phyloP scores from a whole-genome alignment of 176 grass and related monocot genomes.

The Cocos nucifera region DNA sequence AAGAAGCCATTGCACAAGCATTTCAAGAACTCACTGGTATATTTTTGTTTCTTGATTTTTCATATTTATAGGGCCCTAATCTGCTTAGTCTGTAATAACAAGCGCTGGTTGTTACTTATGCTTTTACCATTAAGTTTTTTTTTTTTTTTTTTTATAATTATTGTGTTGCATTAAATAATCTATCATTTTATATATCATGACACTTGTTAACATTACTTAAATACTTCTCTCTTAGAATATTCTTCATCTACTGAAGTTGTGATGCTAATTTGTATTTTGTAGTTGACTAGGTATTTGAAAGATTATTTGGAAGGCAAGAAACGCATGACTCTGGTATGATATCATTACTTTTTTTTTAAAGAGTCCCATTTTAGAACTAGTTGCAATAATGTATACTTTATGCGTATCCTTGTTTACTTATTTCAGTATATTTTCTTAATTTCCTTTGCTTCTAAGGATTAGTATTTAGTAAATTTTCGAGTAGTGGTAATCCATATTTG shows the following conservation, averaged over 20 bases:
- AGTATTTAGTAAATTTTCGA: no score
- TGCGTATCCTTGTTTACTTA: no score
- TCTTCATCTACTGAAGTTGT: background rate
- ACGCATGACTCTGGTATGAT: slow-evolving; percentile 74
- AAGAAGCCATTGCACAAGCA: slow-evolving; percentile 78
- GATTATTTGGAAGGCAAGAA: slow-evolving; percentile 91
- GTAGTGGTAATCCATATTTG: no score
- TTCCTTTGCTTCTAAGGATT: no score
- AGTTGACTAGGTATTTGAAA: slow-evolving; percentile 90
- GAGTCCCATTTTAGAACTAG: background rate
- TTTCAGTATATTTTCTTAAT: no score
- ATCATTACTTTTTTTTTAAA: slow-evolving; percentile 11
- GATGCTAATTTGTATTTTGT: slow-evolving; percentile 19
- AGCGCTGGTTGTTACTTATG: background rate
- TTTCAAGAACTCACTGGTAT: slow-evolving; percentile 90
- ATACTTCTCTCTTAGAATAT: no score
- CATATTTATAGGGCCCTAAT: background rate
- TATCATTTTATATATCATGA: no score
- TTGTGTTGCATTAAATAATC: no score
- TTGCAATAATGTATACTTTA: no score
- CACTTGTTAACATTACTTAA: no score
- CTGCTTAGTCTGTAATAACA: slow-evolving; percentile 9
- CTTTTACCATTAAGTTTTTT: no score
- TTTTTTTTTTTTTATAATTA: no score
- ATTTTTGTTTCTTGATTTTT: slow-evolving; percentile 13